These are phyloP conservation scores for Urochloa ruziziensis DNA, from an alignment of 176 grass and related monocot genomes.

Conservation along the genomic window DNA sequence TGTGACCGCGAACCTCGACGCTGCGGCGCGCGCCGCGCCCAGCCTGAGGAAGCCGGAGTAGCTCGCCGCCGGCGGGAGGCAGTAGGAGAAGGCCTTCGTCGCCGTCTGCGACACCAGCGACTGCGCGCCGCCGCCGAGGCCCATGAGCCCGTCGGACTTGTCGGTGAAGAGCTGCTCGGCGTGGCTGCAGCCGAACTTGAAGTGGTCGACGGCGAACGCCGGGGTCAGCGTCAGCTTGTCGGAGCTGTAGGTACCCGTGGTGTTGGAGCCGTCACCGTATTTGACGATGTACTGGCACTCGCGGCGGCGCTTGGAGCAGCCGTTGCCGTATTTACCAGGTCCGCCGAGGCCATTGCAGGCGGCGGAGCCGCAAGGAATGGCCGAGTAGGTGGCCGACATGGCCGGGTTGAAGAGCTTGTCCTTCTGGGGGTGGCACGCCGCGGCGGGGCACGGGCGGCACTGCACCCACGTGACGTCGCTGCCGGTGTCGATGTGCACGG, in stretches of 20 bases:
- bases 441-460: constrained; percentile 52
- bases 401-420: background rate
- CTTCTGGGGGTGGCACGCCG: background rate
- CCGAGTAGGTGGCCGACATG: background rate
- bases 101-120: background rate
- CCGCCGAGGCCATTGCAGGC: background rate
- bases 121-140: background rate
- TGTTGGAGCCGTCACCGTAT: background rate
- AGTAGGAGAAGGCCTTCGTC: background rate
- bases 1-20: background rate
- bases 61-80: background rate
- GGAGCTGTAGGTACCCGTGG: background rate
- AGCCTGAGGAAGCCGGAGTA: background rate
- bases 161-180: background rate
- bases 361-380: background rate
- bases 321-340: background rate
- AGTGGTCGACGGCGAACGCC: background rate
- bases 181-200: background rate
- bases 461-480: constrained; percentile 83
- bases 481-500: constrained; percentile 61
- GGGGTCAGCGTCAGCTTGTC: background rate
- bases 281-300: background rate
- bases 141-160: no score
- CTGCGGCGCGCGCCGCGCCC: background rate
- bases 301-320: background rate